phyloP scores from a whole-genome alignment of 352 stramenopile species.

The Phytophthora multivora region DNA sequence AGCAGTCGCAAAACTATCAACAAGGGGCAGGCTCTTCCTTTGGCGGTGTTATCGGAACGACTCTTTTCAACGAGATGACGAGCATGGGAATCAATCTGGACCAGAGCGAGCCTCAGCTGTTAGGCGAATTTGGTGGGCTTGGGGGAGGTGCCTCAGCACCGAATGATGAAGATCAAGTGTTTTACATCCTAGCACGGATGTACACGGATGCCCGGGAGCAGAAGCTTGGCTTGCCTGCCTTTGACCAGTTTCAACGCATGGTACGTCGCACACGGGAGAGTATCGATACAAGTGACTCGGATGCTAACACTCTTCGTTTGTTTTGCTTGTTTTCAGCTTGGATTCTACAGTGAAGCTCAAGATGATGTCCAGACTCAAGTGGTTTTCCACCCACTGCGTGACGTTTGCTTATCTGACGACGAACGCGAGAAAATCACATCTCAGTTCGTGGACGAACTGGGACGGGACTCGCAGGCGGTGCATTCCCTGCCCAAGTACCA shows the following conservation, averaged over 20 bases:
- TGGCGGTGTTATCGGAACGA: constrained; percentile 42
- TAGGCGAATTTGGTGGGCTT: constrained; percentile 55
- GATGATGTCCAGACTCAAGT: constrained; percentile 77
- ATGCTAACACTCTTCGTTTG: constrained; percentile 16
- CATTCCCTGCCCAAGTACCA: constrained; percentile 86
- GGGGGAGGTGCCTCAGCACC: constrained; percentile 10
- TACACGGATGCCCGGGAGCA: constrained; percentile 68
- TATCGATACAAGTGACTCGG: neutral
- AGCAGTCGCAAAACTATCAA: constrained; percentile 23
- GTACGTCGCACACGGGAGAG: constrained; percentile 37
- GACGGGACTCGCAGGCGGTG: constrained; percentile 67
- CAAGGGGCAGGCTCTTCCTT: constrained; percentile 22
- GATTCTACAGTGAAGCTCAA: constrained; percentile 81
- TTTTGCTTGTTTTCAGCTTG: constrained; percentile 46
- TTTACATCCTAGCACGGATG: constrained; percentile 82
- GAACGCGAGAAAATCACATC: constrained; percentile 72
- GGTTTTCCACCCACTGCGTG: constrained; percentile 71
- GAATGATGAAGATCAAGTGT: constrained; percentile 75
- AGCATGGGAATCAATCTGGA: constrained; percentile 79
- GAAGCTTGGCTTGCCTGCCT: constrained; percentile 82
- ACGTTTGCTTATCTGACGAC: constrained; percentile 60
- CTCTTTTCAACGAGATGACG: constrained; percentile 76
- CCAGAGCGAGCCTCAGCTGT: constrained; percentile 33
- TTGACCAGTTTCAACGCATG: constrained; percentile 85
- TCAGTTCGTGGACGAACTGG: constrained; percentile 63